Percentiles rank a stretch among this genome's conserved stretches.
phyloP scores from a whole-genome alignment of 371 early-diverging fungal genomes.

The Coemansia sp. region DNA sequence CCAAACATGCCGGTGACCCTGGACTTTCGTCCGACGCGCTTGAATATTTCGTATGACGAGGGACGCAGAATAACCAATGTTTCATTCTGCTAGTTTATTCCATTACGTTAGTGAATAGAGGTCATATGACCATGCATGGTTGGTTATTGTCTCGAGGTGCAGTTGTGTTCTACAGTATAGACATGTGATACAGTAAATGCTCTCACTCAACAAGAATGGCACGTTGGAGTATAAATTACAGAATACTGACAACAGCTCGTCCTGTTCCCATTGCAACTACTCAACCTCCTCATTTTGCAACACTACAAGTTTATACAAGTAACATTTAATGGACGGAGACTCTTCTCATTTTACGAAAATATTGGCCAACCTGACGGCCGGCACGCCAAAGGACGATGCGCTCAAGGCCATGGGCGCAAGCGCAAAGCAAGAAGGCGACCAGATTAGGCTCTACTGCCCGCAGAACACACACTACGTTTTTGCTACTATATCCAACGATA shows the following conservation, averaged over 20 bases:
- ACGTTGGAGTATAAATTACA: no score
- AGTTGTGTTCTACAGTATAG: no score
- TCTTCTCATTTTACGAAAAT: neutral
- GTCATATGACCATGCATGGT: neutral
- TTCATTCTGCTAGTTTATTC: conserved; percentile 2
- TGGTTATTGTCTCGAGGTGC: no score
- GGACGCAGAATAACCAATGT: neutral
- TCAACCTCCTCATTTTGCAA: no score
- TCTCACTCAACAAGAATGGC: no score
- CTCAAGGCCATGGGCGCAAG: conserved; percentile 7
- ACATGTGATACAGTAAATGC: no score
- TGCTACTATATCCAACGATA: conserved; percentile 2
- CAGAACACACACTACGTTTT: conserved; percentile 8
- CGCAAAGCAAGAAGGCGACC: neutral
- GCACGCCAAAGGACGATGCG: conserved; percentile 7
- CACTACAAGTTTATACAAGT: no score
- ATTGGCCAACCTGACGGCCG: neutral
- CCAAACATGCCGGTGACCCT: neutral
- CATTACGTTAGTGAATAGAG: no score
- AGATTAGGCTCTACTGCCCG: conserved; percentile 22
- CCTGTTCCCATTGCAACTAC: no score
- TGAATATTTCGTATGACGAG: conserved; percentile 1
- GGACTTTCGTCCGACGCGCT: neutral
- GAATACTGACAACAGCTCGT: no score
- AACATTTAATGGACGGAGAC: neutral